Base-by-base conservation (phyloP, 2,329 filamentous ascomycete species). In the Sphaerulina vaccinii region DNA sequence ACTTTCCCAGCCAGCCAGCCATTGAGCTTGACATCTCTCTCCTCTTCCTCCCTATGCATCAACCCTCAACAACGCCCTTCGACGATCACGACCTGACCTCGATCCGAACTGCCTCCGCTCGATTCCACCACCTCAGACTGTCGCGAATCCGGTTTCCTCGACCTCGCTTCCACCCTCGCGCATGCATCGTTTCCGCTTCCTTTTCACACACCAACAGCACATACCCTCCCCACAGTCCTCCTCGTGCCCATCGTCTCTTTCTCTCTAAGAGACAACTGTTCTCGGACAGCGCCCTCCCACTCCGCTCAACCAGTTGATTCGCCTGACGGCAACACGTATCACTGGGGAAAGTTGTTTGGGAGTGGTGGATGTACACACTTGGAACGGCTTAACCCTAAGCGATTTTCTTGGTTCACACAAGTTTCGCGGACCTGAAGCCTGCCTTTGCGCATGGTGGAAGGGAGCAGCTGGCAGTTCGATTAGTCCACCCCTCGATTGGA, bases 371-470 rank as follows among this genome's bases (percentile, higher is more conserved):
- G 68, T 66, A 8, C 62, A 75, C 49, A 54, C 57, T 50, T 52
- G 42, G 54, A 59, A 89, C 88, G 91, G 91, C 88, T 91, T 95
- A 96, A 95, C 91, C 91, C 91, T 96, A 96, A 87, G 80, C 76
- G 76, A 73, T 66, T 57, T 75, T 71, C 76, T 83, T 87, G 87
- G 88, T 84, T 83, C 68, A 70, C 63, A 55, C 65, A 59, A 64
- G 83, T 65, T 49, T 68, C 58, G 56, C 59, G 64, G 57, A 49
- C 36, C 45, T 36, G 37, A 41, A 13, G 24, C 45, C 19, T 40
- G 45, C 23, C 15, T 33, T 16, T 32, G 19, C n/a, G 22, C 18
- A 40, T 33, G 45, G 45, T 39, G 11, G 45, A 41, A 24, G 45
- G 45, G 75, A 81, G 85, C 86, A 84, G 84, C 84, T 79, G 74